phyloP scores from a whole-genome alignment of 306 rosid species.

The Rubus idaeus region DNA sequence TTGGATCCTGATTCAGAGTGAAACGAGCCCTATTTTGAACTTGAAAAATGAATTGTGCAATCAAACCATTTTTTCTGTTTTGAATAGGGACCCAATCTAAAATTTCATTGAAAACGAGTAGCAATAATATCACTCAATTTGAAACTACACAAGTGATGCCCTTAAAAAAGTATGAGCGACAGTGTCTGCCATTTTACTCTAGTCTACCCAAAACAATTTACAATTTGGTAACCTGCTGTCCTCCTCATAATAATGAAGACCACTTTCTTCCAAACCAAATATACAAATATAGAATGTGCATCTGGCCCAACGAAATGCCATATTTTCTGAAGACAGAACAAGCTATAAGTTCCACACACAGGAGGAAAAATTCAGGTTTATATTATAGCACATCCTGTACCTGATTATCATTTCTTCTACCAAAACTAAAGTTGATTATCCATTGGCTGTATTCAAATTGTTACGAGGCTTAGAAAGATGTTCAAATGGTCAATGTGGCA shows the following conservation, averaged over 20 bases:
- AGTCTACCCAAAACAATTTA: neutral
- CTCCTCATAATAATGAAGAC: neutral
- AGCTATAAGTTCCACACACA: neutral
- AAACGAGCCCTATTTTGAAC: too few species aligned
- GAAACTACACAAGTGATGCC: too few species aligned
- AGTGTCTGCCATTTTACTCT: neutral
- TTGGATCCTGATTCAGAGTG: too few species aligned
- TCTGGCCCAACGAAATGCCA: neutral
- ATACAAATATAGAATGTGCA: neutral
- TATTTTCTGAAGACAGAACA: neutral
- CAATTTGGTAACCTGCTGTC: neutral
- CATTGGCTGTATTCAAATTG: slow-evolving; percentile 7
- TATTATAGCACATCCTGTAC: neutral
- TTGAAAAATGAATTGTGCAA: too few species aligned
- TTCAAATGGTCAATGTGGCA: neutral
- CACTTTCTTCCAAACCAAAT: neutral
- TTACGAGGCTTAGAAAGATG: neutral
- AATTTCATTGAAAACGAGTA: too few species aligned
- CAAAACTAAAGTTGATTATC: neutral
- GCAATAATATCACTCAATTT: too few species aligned
- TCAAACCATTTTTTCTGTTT: too few species aligned
- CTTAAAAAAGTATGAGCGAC: neutral
- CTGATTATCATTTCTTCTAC: neutral
- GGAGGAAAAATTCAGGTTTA: neutral
- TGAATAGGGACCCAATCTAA: too few species aligned